Evolutionary conservation across 1,139 yeast species (phyloP).

Genomic region (Yamadazyma conglobata): DNA sequence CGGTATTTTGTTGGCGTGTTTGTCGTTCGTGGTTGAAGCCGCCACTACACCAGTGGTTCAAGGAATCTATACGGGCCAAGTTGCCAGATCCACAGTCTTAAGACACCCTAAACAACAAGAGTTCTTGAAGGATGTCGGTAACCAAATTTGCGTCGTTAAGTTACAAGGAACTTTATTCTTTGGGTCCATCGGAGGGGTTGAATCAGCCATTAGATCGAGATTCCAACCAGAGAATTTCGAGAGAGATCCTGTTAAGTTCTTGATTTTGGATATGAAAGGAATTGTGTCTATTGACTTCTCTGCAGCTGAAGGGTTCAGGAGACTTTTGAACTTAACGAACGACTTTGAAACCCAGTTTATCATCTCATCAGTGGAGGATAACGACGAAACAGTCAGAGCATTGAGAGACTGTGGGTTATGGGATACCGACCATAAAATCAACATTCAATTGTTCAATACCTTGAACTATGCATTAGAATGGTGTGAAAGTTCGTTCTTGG

Average conservation of each 20-base stretch:
- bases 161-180: constrained; percentile 86
- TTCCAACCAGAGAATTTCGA: constrained; percentile 58
- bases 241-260: constrained; percentile 63
- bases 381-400: constrained; percentile 59
- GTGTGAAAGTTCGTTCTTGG: constrained; percentile 89
- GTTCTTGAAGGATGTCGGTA: constrained; percentile 80
- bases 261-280: constrained; percentile 80
- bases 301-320: constrained; percentile 92
- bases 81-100: constrained; percentile 88
- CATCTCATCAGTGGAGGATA: constrained; percentile 69
- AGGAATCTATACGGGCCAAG: constrained; percentile 81
- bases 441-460: constrained; percentile 64
- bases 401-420: constrained; percentile 72
- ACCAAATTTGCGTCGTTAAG: constrained; percentile 84
- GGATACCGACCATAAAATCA: constrained; percentile 39
- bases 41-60: constrained; percentile 79
- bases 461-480: constrained; percentile 89
- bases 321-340: constrained; percentile 75
- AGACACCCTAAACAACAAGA: constrained; percentile 89
- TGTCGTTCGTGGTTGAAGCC: constrained; percentile 87
- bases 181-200: constrained; percentile 93
- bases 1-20: constrained; percentile 87
- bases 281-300: constrained; percentile 85
- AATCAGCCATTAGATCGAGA: constrained; percentile 62
- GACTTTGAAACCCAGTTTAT: constrained; percentile 70